Base-by-base conservation (phyloP, 306 rosid genomes). In the Mucuna pruriens region DNA sequence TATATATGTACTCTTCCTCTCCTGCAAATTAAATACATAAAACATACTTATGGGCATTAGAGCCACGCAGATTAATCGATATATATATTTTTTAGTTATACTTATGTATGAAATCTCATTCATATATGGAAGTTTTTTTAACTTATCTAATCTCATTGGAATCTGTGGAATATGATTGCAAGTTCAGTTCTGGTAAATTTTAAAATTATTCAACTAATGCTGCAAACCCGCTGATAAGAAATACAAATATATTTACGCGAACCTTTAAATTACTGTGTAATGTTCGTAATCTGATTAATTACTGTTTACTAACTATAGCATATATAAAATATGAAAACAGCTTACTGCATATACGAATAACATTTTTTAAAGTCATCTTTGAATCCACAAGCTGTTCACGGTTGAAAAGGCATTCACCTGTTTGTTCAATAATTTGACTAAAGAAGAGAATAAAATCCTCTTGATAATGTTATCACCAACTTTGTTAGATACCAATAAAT, bases 391-490 rank as follows among this genome's bases (percentile, higher is more conserved):
- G 34, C 34, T 44, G 48, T 31, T 76, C 22, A 33, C 1, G 4
- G 10, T 45, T 61, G 40, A 60, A 78, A 79, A 69, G 62, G 34
- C 48, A 2, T 36, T n/a, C 16, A 70, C 6, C 23, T 20, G 15
- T 55, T 68, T 23, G 40, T 73, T 51, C 78, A 80, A 60, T 31
- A 58, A 55, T 2, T 46, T 65, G 66, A 55, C 67, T 38, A 16
- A 23, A 48, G 26, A 60, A 48, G 17, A 38, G 44, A 81, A 73
- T 23, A 34, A 73, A 48, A 34, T 34, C 36, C 46, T 73, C 49
- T 9, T 48, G 34, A 71, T 25, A 29, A 45, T 73, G 34, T 72
- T 48, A 23, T 60, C 38, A 29, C 16, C 2, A 71, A 29, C 29
- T 25, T 46, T 20, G 16, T 26, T 9, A 29, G 26, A 44, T 69